Conservation (phyloP, 2,329 filamentous ascomycete genomes). For the Colletotrichum neosansevieriae region DNA sequence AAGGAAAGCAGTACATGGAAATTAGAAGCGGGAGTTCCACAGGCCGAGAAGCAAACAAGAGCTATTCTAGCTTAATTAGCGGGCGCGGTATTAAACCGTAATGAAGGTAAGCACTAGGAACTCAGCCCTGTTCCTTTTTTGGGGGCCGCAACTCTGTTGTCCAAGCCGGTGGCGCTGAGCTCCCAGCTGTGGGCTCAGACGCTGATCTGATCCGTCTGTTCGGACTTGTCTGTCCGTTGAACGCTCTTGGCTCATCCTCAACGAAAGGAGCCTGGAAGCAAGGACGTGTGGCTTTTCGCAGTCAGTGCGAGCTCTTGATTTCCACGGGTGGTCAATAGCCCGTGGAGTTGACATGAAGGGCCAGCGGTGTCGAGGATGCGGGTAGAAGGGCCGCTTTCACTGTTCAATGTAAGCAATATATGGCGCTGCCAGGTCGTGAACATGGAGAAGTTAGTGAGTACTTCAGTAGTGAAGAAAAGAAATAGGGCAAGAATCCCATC, state of each 20-base stretch:
- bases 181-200: background rate
- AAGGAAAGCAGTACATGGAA: background rate
- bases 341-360: background rate
- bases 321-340: background rate
- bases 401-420: background rate
- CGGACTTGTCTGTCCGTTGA: slow-evolving; percentile 11
- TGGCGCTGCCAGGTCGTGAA: too few species aligned
- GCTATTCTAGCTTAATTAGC: background rate
- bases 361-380: background rate
- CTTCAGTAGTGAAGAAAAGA: background rate
- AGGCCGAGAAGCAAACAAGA: background rate
- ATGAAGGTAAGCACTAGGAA: slow-evolving; percentile 34
- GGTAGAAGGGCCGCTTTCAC: background rate
- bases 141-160: too few species aligned
- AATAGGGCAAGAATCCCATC: too few species aligned
- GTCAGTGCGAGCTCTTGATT: background rate
- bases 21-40: slow-evolving; percentile 13
- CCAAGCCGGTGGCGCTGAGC: too few species aligned
- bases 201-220: slow-evolving; percentile 6
- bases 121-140: slow-evolving; percentile 31
- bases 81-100: slow-evolving; percentile 8
- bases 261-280: background rate
- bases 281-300: background rate
- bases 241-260: background rate
- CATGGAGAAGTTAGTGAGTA: background rate